Percentiles rank a stretch among this genome's conserved stretches.
Evolutionary conservation across 805 yeast genomes (phyloP).

Genomic region (Priceomyces haplophilus): DNA sequence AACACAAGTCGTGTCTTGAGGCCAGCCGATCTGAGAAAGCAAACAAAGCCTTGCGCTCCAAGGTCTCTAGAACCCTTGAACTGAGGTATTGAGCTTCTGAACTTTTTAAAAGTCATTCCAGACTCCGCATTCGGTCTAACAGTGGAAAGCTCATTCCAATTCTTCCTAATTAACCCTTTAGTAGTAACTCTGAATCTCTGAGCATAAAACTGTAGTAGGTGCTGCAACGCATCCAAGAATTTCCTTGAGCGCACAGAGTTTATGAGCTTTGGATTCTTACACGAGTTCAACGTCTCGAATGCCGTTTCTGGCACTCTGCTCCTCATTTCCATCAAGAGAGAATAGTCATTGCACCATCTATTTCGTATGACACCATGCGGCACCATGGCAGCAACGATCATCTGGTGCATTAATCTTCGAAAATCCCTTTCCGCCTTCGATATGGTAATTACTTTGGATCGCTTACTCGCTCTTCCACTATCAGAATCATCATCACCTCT

Average conservation of each 20-base stretch:
- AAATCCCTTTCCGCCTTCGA: slow-evolving; percentile 52
- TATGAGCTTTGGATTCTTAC: slow-evolving; percentile 13
- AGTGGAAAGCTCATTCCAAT: slow-evolving; percentile 30
- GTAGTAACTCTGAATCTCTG: slow-evolving; percentile 48
- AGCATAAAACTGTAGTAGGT: slow-evolving; percentile 62
- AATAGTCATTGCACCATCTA: slow-evolving; percentile 61
- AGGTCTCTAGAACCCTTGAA: slow-evolving; percentile 73
- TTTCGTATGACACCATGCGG: slow-evolving; percentile 69
- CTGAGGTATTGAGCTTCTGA: slow-evolving; percentile 39
- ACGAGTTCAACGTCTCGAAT: slow-evolving; percentile 41
- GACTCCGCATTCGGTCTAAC: slow-evolving; percentile 21
- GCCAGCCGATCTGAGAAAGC: slow-evolving; percentile 66
- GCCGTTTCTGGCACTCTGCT: slow-evolving; percentile 47
- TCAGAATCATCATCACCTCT: slow-evolving; percentile 16
- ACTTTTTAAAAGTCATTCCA: slow-evolving; percentile 38
- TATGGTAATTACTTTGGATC: slow-evolving; percentile 35
- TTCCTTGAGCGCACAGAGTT: slow-evolving; percentile 54
- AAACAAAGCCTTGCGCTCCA: slow-evolving; percentile 85
- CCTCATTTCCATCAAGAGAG: slow-evolving; percentile 39
- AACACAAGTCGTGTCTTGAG: slow-evolving; percentile 72
- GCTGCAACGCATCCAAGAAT: slow-evolving; percentile 73
- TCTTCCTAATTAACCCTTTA: slow-evolving; percentile 34
- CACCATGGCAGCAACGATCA: slow-evolving; percentile 56
- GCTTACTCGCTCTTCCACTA: no score
- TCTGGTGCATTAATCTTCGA: slow-evolving; percentile 56